These are phyloP conservation scores for Lodderomyces theae DNA, from an alignment of 1,139 yeast species.

Conservation along the genomic window DNA sequence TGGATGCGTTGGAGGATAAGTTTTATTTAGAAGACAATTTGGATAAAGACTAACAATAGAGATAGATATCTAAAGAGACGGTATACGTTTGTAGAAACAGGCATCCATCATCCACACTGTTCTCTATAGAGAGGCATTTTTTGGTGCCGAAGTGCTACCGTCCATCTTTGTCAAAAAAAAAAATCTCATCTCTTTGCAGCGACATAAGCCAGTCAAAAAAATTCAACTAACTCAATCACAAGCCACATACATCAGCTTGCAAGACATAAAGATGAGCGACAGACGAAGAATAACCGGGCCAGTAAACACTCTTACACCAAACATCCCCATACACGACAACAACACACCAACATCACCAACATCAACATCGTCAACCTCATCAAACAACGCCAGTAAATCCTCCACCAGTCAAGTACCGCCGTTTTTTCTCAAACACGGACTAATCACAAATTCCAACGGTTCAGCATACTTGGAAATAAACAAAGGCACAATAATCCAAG, in stretches of 20 bases:
- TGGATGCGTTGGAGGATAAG: too few relatives aligned
- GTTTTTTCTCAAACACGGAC: conserved; percentile 57
- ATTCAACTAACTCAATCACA: too few relatives aligned
- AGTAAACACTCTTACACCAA: conserved; percentile 51
- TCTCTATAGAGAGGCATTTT: too few relatives aligned
- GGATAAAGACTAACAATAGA: not conserved
- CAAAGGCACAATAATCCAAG: conserved; percentile 54
- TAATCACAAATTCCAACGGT: conserved; percentile 74
- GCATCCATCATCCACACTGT: too few relatives aligned
- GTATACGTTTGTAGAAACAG: too few relatives aligned
- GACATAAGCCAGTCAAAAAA: not conserved
- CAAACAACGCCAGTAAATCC: too few relatives aligned
- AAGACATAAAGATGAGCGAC: conserved; percentile 35
- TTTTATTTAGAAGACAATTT: not conserved
- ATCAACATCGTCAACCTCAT: conserved; percentile 3
- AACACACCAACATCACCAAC: conserved; percentile 9
- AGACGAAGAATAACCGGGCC: conserved; percentile 77
- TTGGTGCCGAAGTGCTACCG: not conserved
- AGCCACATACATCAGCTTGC: too few relatives aligned
- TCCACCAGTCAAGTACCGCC: conserved; percentile 9
- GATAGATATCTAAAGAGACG: too few relatives aligned
- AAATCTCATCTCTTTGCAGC: conserved; percentile 8
- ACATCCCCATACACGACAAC: conserved; percentile 12
- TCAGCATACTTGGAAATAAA: conserved; percentile 76
- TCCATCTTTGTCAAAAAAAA: conserved; percentile 1